These are phyloP conservation scores for Aspergillus bertholletiae DNA, from an alignment of 495 filamentous ascomycete genomes.

Conservation along the genomic window DNA sequence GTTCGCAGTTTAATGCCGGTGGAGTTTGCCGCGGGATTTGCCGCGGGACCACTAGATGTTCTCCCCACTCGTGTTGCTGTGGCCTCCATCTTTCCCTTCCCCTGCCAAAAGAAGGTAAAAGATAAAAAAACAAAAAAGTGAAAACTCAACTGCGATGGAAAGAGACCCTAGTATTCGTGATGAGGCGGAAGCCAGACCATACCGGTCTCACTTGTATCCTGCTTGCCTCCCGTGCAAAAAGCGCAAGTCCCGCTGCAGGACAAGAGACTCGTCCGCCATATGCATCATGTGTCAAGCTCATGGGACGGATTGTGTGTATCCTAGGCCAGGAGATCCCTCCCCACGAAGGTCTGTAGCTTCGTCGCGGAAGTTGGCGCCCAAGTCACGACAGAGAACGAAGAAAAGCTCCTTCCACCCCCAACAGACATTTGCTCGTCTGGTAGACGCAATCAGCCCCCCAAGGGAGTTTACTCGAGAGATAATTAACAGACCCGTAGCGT, in stretches of 20 bases:
- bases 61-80: too few species aligned
- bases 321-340: constrained; percentile 7
- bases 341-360: constrained; percentile 1
- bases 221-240: constrained; percentile 24
- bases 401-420: not conserved
- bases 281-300: constrained; percentile 26
- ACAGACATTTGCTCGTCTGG: not conserved
- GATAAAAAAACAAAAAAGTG: too few species aligned
- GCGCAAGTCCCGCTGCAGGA: constrained; percentile 27
- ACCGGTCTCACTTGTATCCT: constrained; percentile 22
- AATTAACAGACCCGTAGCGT: not conserved
- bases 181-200: constrained; percentile 13
- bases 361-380: constrained; percentile 10
- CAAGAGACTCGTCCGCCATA: constrained; percentile 1
- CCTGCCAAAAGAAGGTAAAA: too few species aligned
- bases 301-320: constrained; percentile 24
- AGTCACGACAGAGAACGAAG: not conserved
- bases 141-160: constrained; percentile 1
- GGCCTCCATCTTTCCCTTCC: too few species aligned
- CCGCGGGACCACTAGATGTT: too few species aligned
- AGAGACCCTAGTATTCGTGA: not conserved
- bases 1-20: too few species aligned
- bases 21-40: constrained; percentile 11
- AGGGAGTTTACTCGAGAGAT: not conserved
- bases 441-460: not conserved